A percentile compares a stretch with the other conserved stretches of the same genome.
Evolutionary conservation across 2,329 filamentous ascomycete genomes (phyloP).

Genomic region (Sarocladium oryzae): DNA sequence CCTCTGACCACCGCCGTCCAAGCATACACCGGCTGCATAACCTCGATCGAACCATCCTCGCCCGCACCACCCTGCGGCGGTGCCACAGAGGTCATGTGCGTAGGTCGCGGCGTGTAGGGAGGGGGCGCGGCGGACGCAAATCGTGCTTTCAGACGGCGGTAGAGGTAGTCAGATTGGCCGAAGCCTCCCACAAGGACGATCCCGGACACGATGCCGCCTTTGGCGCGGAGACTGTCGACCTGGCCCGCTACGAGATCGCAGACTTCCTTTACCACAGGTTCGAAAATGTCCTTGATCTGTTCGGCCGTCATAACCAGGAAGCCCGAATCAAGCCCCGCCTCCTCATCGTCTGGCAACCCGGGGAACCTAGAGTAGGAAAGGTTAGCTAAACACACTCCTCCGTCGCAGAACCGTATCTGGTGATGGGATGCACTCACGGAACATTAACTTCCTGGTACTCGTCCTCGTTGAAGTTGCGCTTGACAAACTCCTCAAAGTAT

Average conservation of each 20-base stretch:
- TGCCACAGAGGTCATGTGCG: conserved; percentile 48
- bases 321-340: conserved; percentile 66
- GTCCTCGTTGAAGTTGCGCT: conserved; percentile 75
- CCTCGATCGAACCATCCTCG: conserved; percentile 57
- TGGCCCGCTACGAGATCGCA: conserved; percentile 63
- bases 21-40: conserved; percentile 76
- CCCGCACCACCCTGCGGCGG: conserved; percentile 21
- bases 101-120: conserved; percentile 63
- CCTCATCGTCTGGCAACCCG: conserved; percentile 69
- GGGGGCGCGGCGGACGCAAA: conserved; percentile 55
- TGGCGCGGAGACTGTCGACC: conserved; percentile 54
- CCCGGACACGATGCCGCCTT: conserved; percentile 59
- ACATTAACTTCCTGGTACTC: conserved; percentile 73
- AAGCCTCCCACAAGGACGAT: conserved; percentile 79
- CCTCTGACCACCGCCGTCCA: conserved; percentile 78
- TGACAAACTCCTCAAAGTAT: conserved; percentile 81
- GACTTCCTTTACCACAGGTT: conserved; percentile 66
- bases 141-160: conserved; percentile 62
- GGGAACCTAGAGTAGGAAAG: conserved; percentile 49
- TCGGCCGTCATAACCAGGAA: conserved; percentile 66
- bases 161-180: conserved; percentile 71
- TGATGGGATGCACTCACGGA: conserved; percentile 41
- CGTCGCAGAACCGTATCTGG: no score
- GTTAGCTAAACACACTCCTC: neutral
- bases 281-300: conserved; percentile 67